Evolutionary conservation across 495 filamentous ascomycete species (phyloP).

Genomic region (Venustampulla echinocandica): DNA sequence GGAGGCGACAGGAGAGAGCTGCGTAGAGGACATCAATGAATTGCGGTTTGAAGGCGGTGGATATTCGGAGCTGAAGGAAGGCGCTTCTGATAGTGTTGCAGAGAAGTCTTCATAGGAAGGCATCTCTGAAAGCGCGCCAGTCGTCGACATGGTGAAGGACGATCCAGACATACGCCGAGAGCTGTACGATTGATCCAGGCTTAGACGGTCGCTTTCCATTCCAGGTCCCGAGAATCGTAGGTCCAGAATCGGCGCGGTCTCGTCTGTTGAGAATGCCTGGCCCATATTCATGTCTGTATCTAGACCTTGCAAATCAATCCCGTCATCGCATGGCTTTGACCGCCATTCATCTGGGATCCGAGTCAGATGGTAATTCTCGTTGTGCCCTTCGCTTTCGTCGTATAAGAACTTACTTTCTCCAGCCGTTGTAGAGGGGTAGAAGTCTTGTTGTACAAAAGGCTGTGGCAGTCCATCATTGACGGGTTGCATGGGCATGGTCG

Average conservation of each 20-base stretch:
- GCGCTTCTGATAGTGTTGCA: conserved; percentile 44
- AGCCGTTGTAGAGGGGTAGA: conserved; percentile 40
- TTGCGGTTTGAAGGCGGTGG: conserved; percentile 47
- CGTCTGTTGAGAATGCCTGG: conserved; percentile 47
- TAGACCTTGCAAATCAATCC: conserved; percentile 35
- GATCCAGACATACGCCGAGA: conserved; percentile 49
- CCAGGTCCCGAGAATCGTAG: conserved; percentile 31
- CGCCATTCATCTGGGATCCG: conserved; percentile 37
- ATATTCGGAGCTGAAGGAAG: conserved; percentile 48
- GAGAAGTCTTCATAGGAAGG: conserved; percentile 53
- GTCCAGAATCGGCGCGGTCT: conserved; percentile 46
- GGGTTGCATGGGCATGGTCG: conserved; percentile 40
- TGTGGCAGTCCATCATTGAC: conserved; percentile 38
- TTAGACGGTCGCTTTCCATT: conserved; percentile 22
- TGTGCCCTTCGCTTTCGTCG: conserved; percentile 13
- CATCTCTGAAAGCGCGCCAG: conserved; percentile 48
- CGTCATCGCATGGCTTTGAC: conserved; percentile 42
- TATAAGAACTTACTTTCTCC: conserved; percentile 38
- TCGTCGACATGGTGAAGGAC: conserved; percentile 49
- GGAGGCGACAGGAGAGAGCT: conserved; percentile 49
- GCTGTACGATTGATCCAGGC: conserved; percentile 26
- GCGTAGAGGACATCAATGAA: conserved; percentile 50
- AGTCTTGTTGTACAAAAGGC: conserved; percentile 43
- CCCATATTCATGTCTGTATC: conserved; percentile 45
- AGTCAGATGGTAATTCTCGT: conserved; percentile 20